Evolutionary conservation across 2,329 filamentous ascomycete species (phyloP).

Genomic region (Beauveria asiatica): DNA sequence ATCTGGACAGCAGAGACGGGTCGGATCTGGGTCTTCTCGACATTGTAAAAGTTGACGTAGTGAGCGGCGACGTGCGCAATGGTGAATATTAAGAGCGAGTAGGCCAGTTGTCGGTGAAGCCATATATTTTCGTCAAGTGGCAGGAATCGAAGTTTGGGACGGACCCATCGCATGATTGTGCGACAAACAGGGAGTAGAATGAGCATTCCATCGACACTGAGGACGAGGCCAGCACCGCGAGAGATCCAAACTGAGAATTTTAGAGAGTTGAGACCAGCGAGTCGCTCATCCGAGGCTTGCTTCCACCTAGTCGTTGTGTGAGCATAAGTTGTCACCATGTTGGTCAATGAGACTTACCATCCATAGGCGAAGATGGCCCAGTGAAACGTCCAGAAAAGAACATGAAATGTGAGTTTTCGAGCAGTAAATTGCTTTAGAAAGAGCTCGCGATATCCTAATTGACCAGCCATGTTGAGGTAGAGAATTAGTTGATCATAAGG

Average conservation of each 20-base stretch:
- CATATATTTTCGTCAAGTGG: slow-evolving; percentile 95
- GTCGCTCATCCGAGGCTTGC: slow-evolving; percentile 57
- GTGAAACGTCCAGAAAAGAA: slow-evolving; percentile 74
- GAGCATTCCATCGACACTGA: slow-evolving; percentile 76
- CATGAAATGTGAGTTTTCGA: slow-evolving; percentile 68
- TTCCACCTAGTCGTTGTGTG: slow-evolving; percentile 54
- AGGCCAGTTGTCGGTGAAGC: slow-evolving; percentile 94
- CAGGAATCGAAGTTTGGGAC: slow-evolving; percentile 79
- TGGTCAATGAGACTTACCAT: slow-evolving; percentile 53
- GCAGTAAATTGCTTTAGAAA: slow-evolving; percentile 58
- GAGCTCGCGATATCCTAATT: slow-evolving; percentile 34
- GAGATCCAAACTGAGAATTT: slow-evolving; percentile 93
- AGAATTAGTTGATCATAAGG: slow-evolving; percentile 14
- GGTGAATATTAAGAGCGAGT: slow-evolving; percentile 76
- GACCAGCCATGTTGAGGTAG: slow-evolving; percentile 26
- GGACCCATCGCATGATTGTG: slow-evolving; percentile 73
- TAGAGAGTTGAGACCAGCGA: slow-evolving; percentile 73
- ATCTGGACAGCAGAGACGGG: slow-evolving; percentile 77
- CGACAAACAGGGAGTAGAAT: slow-evolving; percentile 93
- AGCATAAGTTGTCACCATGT: neutral
- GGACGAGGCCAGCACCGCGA: slow-evolving; percentile 78
- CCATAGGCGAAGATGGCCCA: slow-evolving; percentile 72
- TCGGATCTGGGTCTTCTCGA: slow-evolving; percentile 77
- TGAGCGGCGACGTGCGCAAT: slow-evolving; percentile 69
- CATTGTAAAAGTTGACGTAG: slow-evolving; percentile 98